A percentile compares a stretch with the other conserved stretches of the same genome.
Conservation (phyloP, 2,329 filamentous ascomycete species). For the Aspergillus sclerotialis region DNA sequence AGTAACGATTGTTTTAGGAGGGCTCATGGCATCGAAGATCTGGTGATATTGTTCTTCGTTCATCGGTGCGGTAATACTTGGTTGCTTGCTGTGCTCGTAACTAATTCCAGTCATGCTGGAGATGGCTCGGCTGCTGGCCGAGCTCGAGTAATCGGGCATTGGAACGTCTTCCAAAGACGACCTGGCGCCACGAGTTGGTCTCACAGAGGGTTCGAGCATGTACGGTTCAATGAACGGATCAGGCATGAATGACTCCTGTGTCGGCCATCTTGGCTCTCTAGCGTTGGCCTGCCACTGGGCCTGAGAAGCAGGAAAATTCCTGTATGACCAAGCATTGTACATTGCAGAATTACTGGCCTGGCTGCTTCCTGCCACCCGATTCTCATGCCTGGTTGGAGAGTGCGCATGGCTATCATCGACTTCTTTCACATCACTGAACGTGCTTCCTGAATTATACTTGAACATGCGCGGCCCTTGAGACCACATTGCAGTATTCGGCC, state of each 20-base stretch:
- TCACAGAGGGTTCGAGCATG: constrained; percentile 18
- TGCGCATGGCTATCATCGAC: constrained; percentile 54
- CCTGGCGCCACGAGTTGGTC: constrained; percentile 24
- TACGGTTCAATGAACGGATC: constrained; percentile 39
- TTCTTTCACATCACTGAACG: constrained; percentile 34
- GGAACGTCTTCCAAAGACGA: constrained; percentile 39
- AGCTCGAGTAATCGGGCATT: constrained; percentile 44
- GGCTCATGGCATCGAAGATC: constrained; percentile 31
- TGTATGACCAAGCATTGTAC: constrained; percentile 22
- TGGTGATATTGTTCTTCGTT: constrained; percentile 32
- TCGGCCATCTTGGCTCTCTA: constrained; percentile 21
- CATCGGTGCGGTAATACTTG: constrained; percentile 24
- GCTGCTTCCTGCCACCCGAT: constrained; percentile 13
- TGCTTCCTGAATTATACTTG: constrained; percentile 22
- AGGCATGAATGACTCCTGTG: constrained; percentile 21
- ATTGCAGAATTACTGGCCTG: constrained; percentile 14
- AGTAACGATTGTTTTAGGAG: constrained; percentile 17
- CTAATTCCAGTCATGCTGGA: constrained; percentile 36
- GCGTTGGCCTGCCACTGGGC: constrained; percentile 17
- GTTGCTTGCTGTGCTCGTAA: constrained; percentile 36
- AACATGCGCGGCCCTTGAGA: constrained; percentile 38
- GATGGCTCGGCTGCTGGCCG: constrained; percentile 32
- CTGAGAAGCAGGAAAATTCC: constrained; percentile 22
- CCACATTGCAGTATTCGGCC: constrained; percentile 71
- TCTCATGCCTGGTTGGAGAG: constrained; percentile 46